Evolutionary conservation across 345 rosid species (phyloP).

Genomic region (Salix caprea): DNA sequence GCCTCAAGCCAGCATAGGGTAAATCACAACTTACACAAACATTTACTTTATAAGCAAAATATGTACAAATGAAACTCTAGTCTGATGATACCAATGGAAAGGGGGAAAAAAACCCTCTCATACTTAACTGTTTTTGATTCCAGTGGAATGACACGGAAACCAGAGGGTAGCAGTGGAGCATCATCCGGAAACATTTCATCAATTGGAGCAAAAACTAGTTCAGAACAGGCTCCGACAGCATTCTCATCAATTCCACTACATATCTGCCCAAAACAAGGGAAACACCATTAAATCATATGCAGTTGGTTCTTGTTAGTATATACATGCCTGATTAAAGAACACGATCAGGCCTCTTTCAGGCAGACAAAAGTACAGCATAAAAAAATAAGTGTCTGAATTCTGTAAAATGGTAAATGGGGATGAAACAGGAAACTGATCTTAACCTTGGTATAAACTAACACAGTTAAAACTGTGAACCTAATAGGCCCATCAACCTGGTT

Average conservation of each 20-base stretch:
- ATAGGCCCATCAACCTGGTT: background rate
- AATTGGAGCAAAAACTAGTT: conserved; percentile 92
- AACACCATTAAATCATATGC: background rate
- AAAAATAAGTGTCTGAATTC: background rate
- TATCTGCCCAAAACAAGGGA: conserved; percentile 42
- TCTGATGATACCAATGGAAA: background rate
- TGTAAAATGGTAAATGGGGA: background rate
- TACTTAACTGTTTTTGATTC: conserved; percentile 76
- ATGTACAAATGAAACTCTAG: background rate
- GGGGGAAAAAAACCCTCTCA: background rate
- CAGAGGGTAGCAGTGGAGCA: conserved; percentile 94
- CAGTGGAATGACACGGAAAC: conserved; percentile 87
- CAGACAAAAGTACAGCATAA: background rate
- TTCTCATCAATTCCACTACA: conserved; percentile 93
- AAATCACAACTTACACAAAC: background rate
- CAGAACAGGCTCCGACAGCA: conserved; percentile 88
- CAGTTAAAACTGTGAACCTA: background rate
- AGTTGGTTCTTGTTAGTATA: background rate
- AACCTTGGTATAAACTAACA: background rate
- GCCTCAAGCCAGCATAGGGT: background rate
- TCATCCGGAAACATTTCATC: conserved; percentile 98
- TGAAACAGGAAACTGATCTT: background rate
- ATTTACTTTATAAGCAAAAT: background rate
- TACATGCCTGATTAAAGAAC: background rate
- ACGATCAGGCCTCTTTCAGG: background rate